phyloP scores from a whole-genome alignment of 148 eudicot species.

The Diospyros kaki region DNA sequence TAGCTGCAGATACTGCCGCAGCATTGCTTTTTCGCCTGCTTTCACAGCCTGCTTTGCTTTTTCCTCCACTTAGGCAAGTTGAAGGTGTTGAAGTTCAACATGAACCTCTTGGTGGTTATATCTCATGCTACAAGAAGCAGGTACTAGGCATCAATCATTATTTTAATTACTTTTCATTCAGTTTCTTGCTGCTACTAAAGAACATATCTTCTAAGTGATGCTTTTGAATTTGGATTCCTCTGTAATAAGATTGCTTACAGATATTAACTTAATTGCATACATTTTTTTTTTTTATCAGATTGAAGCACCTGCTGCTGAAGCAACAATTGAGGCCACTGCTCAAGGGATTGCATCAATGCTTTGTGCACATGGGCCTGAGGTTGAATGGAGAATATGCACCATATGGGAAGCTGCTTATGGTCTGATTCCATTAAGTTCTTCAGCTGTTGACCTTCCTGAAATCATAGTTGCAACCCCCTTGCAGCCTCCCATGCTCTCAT shows the following conservation, averaged over 20 bases:
- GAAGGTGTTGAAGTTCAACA: slow-evolving; percentile 85
- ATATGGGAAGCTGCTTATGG: slow-evolving; percentile 99
- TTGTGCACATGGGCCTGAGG: slow-evolving; percentile 99
- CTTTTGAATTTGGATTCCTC: background rate
- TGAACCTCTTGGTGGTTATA: slow-evolving; percentile 64
- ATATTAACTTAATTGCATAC: slow-evolving; percentile 4
- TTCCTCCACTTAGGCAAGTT: slow-evolving; percentile 87
- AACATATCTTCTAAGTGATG: background rate
- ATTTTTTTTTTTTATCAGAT: slow-evolving; percentile 38
- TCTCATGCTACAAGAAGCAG: slow-evolving; percentile 72
- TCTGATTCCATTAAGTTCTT: slow-evolving; percentile 88
- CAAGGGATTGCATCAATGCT: slow-evolving; percentile 99
- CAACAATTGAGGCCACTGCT: slow-evolving; percentile 97
- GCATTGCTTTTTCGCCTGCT: slow-evolving; percentile 92
- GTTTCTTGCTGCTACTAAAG: background rate
- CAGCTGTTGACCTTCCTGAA: slow-evolving; percentile 93
- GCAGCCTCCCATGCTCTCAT: slow-evolving; percentile 86
- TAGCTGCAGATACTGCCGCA: slow-evolving; percentile 98
- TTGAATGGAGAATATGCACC: slow-evolving; percentile 99
- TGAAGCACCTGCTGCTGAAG: slow-evolving; percentile 93
- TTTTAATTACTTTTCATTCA: background rate
- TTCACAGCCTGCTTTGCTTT: slow-evolving; percentile 94
- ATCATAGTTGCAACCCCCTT: slow-evolving; percentile 93
- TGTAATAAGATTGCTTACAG: background rate
- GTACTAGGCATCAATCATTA: slow-evolving; percentile 28